Evolutionary conservation across 2,329 filamentous ascomycete species (phyloP), one percentile per base, ranked within the genome.

Genomic region (Colletotrichum agaves): DNA sequence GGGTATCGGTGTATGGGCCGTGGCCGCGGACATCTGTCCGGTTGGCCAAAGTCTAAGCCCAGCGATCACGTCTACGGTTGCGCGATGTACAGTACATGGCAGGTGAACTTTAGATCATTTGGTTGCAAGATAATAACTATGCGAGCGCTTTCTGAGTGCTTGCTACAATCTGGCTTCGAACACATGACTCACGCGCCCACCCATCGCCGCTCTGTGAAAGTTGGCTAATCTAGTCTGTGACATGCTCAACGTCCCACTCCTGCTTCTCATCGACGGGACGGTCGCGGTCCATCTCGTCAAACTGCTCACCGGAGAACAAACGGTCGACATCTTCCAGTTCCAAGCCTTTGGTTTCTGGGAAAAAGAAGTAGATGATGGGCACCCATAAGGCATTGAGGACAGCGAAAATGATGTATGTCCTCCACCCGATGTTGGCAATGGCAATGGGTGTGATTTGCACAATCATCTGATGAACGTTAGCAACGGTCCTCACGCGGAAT

Each of bases 251-350:
- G 17, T 67, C 61, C 64, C 64, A 64, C 2, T 64, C 53, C 0
- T 43, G 39, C 33, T 67, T 67, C 7, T 64, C 55, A 4, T 53
- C 39, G 7, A 15, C 11, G 12, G 5, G 7, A 7, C 43, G 61
- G 12, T 17, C 35, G 17, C 73, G 3, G 71, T 74, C 0, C 63
- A 76, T 37, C 35, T 37, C 11, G 11, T 15, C 11, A 74, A 76
- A 11, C 75, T 61, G 47, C 0, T 70, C 65, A 73, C 61, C 64
- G 6, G 61, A 50, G 41, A 67, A 67, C 7, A 67, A 31, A 7
- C 61, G 61, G 12, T 81, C 63, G 78, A 80, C 72, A 75, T 78
- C 70, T 78, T 87, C 61, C 77, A 86, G 71, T 79, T 82, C 71
- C 67, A 81, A 65, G 0, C 74, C 74, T 39, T 75, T 76, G 1